Conservation (phyloP, 2,329 filamentous ascomycete species). For the Fusarium haematococcum region DNA sequence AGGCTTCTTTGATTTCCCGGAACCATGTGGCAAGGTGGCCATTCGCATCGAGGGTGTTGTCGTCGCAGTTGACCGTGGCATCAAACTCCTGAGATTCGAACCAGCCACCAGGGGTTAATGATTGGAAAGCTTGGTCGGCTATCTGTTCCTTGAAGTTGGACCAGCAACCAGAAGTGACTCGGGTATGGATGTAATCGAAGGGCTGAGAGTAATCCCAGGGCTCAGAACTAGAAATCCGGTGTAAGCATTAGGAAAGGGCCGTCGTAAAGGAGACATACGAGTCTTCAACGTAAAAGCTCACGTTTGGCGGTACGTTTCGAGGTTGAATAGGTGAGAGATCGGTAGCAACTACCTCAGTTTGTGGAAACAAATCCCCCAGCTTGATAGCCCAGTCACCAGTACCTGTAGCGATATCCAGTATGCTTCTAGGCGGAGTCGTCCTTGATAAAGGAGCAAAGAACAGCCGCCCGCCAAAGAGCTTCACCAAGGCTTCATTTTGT, state of each 20-base stretch:
- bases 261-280: conserved; percentile 46
- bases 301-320: conserved; percentile 74
- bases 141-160: conserved; percentile 60
- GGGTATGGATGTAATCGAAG: conserved; percentile 67
- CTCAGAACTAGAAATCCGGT: conserved; percentile 53
- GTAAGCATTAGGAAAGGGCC: neutral
- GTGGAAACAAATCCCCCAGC: conserved; percentile 72
- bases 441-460: conserved; percentile 58
- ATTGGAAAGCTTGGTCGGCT: conserved; percentile 63
- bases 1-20: conserved; percentile 54
- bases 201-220: conserved; percentile 65
- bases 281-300: conserved; percentile 81
- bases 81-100: conserved; percentile 65
- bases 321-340: conserved; percentile 78
- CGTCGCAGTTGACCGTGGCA: conserved; percentile 55
- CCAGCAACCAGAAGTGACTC: conserved; percentile 63
- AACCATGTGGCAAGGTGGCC: conserved; percentile 56
- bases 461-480: conserved; percentile 54
- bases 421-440: conserved; percentile 49
- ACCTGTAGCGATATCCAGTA: conserved; percentile 60
- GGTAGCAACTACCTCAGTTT: conserved; percentile 69
- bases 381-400: conserved; percentile 73
- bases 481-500: conserved; percentile 53
- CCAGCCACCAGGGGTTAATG: conserved; percentile 64
- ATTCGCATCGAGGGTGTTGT: conserved; percentile 55